These are phyloP conservation scores for Schwanniomyces etchellsii DNA, from an alignment of 1,139 yeast genomes.

Conservation along the genomic window DNA sequence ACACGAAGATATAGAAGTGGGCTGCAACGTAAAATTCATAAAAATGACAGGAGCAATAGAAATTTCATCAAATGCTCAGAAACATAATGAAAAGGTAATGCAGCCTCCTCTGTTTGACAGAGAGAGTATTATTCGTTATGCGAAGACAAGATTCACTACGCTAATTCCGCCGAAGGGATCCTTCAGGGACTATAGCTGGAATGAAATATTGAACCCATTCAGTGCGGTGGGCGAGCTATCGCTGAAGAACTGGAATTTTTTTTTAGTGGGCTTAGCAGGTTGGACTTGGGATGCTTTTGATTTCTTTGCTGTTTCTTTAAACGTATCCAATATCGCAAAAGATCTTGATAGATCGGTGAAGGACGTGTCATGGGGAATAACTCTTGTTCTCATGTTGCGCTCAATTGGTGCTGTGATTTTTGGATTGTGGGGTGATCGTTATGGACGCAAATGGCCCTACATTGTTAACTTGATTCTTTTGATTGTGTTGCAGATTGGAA, in stretches of 20 bases:
- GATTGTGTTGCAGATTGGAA: conserved; percentile 32
- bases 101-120: not conserved
- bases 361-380: conserved; percentile 38
- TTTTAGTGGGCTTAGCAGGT: conserved; percentile 27
- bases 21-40: no score
- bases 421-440: conserved; percentile 32
- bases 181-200: conserved; percentile 1
- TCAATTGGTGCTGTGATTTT: conserved; percentile 36
- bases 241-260: conserved; percentile 31
- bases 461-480: conserved; percentile 25
- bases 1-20: no score
- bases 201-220: conserved; percentile 5
- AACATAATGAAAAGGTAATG: not conserved
- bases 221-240: conserved; percentile 21
- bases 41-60: no score
- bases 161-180: conserved; percentile 4
- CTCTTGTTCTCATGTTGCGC: conserved; percentile 41
- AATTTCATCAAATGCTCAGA: no score
- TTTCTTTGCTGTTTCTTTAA: conserved; percentile 33
- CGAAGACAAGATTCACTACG: conserved; percentile 4
- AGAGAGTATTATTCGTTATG: not conserved
- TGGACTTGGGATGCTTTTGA: conserved; percentile 46
- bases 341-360: conserved; percentile 20
- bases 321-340: conserved; percentile 24
- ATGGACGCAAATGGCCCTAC: conserved; percentile 37